These are phyloP conservation scores for Microcyclospora pomicola DNA, from an alignment of 2,329 filamentous ascomycete species.

Conservation along the genomic window DNA sequence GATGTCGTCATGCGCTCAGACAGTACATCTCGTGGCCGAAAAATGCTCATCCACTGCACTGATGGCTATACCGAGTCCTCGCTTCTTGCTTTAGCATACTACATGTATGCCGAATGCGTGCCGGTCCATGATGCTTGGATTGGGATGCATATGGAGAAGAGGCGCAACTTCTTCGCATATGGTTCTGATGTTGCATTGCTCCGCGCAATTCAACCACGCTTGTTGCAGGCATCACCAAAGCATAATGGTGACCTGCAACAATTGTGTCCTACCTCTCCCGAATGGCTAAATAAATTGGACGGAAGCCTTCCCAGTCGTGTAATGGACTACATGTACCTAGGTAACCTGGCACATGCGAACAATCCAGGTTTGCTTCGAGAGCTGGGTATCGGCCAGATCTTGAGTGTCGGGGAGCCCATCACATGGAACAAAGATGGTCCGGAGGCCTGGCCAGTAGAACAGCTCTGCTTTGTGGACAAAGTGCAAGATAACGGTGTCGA, in stretches of 20 bases:
- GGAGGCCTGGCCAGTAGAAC: slow-evolving; percentile 61
- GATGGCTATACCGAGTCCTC: slow-evolving; percentile 96
- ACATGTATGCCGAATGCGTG: slow-evolving; percentile 75
- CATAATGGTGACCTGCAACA: slow-evolving; percentile 34
- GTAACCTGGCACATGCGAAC: slow-evolving; percentile 85
- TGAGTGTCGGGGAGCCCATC: slow-evolving; percentile 83
- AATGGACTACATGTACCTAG: slow-evolving; percentile 88
- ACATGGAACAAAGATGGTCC: slow-evolving; percentile 60
- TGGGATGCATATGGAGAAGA: slow-evolving; percentile 61
- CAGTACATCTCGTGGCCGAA: slow-evolving; percentile 33
- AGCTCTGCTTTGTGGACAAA: slow-evolving; percentile 65
- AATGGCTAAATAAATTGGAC: slow-evolving; percentile 72
- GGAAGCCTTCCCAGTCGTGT: slow-evolving; percentile 84
- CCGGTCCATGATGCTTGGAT: slow-evolving; percentile 80
- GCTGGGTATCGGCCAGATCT: slow-evolving; percentile 71
- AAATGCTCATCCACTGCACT: slow-evolving; percentile 79
- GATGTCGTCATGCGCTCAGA: slow-evolving; percentile 40
- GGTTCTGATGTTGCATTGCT: slow-evolving; percentile 76
- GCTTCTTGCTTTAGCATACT: slow-evolving; percentile 78
- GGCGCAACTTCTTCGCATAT: slow-evolving; percentile 93
- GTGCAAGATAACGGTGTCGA: slow-evolving; percentile 98
- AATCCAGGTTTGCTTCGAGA: slow-evolving; percentile 70
- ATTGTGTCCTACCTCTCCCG: slow-evolving; percentile 48
- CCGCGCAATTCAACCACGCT: slow-evolving; percentile 58
- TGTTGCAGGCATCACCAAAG: slow-evolving; percentile 57